Evolutionary conservation across 768 basidiomycete species (phyloP), one percentile per base, ranked within the genome.

Genomic region (Sarcomyxa edulis): DNA sequence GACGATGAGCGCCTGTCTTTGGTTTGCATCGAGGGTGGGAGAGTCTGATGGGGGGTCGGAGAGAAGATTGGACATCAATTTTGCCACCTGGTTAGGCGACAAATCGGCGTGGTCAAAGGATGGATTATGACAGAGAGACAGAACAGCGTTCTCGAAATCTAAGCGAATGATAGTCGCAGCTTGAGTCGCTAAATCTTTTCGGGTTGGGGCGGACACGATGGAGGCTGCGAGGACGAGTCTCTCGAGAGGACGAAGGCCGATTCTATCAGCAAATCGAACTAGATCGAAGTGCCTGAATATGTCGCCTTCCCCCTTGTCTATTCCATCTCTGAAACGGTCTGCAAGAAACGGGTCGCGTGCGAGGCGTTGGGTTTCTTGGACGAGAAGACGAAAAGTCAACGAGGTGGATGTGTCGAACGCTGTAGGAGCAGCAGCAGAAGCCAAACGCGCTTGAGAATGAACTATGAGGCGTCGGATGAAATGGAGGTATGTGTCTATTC

Each of bases 381-480:
- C 77, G 18, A 94, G 75, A 14, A 94, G 72, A 26, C 88, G 84
- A 56, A 91, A 89, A 10, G 87, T 85, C 34, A 93, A 67, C 33
- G 82, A 74, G 27, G 78, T 75, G 20, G 85, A 85, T n/a, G 82
- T 64, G 54, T 88, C 87, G 46, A 82, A 81, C 1, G 76, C 65
- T 35, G 84, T 66, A 18, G 78, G 71, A n/a, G 76, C 67, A 37
- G 73, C 66, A 22, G 74, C 62, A 16, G 79, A 69, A 16, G 75
- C 58, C 30, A 86, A 72, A 44, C 87, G 76, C 35, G 76, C 67
- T 62, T 87, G 83, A 16, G 90, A 89, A 50, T 91, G 87, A 37
- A 85, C 79, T 56, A 97, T 89, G 62, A 96, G 84, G 46, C 95
- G 85, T 45, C 94, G 89, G 49, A 99, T 89, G 69, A 96, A 96